Evolutionary conservation across 1,284 basidiomycete genomes (phyloP).

Genomic region (Cutaneotrichosporon daszewskae): DNA sequence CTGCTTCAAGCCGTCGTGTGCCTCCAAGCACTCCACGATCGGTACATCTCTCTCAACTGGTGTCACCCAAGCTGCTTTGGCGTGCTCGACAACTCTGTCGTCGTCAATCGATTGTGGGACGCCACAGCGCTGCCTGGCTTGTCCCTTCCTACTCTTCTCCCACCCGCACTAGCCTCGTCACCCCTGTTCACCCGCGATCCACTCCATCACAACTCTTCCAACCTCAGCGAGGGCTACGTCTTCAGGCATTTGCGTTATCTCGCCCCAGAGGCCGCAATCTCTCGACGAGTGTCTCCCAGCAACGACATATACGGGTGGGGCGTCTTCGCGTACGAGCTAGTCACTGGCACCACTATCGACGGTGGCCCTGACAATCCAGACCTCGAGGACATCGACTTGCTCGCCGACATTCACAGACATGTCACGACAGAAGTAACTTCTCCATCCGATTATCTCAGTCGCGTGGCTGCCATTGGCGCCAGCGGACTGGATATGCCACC

Average conservation of each 20-base stretch:
- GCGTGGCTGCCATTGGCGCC: constrained; percentile 11
- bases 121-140: constrained; percentile 19
- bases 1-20: constrained; percentile 23
- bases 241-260: constrained; percentile 34
- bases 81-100: constrained; percentile 8
- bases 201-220: constrained; percentile 11
- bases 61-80: constrained; percentile 28
- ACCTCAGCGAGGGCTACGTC: constrained; percentile 24
- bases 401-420: constrained; percentile 34
- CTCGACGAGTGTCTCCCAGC: constrained; percentile 16
- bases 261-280: constrained; percentile 33
- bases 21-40: constrained; percentile 24
- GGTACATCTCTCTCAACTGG: constrained; percentile 25
- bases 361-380: constrained; percentile 25
- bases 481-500: constrained; percentile 21
- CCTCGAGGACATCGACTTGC: constrained; percentile 21
- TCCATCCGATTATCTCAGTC: constrained; percentile 19
- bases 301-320: constrained; percentile 42
- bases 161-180: constrained; percentile 7
- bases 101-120: constrained; percentile 14
- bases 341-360: constrained; percentile 34
- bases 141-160: constrained; percentile 5
- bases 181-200: constrained; percentile 21
- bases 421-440: constrained; percentile 12
- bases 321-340: constrained; percentile 35